Percentiles rank a stretch among this genome's conserved stretches.
phyloP scores from a whole-genome alignment of 106 monocot species.

The Amphibolis antarctica region DNA sequence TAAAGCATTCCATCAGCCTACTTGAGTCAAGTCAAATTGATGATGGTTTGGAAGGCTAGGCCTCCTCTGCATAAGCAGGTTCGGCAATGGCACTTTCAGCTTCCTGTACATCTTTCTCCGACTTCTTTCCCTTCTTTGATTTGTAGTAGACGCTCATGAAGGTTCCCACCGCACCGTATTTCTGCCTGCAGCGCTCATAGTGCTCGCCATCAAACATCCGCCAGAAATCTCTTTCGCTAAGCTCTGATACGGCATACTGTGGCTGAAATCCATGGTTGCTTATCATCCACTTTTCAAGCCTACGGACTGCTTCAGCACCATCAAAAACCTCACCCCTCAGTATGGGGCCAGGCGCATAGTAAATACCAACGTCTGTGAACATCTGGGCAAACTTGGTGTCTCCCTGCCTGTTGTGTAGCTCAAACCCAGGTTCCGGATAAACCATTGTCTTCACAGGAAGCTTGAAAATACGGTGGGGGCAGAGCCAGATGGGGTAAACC shows the following conservation, averaged over 20 bases:
- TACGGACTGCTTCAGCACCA: constrained; percentile 12
- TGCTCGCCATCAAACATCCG: constrained; percentile 19
- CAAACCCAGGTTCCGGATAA: constrained; percentile 23
- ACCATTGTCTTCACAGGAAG: constrained; percentile 28
- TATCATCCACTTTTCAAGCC: constrained; percentile 19
- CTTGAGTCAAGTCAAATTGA: too few relatives aligned
- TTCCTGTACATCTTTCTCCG: constrained; percentile 28
- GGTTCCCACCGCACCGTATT: constrained; percentile 20
- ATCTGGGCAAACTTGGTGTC: constrained; percentile 22
- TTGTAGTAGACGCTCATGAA: constrained; percentile 36
- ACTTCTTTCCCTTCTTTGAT: constrained; percentile 28
- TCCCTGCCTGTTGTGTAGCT: constrained; percentile 18
- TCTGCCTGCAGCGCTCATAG: constrained; percentile 17
- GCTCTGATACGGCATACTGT: constrained; percentile 27
- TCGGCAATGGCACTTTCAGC: constrained; percentile 21
- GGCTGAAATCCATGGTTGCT: constrained; percentile 27
- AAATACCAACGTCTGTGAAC: constrained; percentile 28
- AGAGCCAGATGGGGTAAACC: constrained; percentile 25
- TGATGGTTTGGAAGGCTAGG: too few relatives aligned
- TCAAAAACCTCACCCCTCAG: constrained; percentile 21
- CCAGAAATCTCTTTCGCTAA: constrained; percentile 27
- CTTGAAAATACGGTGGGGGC: constrained; percentile 23
- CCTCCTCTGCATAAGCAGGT: constrained; percentile 7
- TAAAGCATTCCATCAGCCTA: too few relatives aligned
- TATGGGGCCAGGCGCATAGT: constrained; percentile 21